A percentile compares a stretch with the other conserved stretches of the same genome.
These are phyloP conservation scores for Venturia carpophila DNA, from an alignment of 2,329 filamentous ascomycete genomes.

Conservation along the genomic window DNA sequence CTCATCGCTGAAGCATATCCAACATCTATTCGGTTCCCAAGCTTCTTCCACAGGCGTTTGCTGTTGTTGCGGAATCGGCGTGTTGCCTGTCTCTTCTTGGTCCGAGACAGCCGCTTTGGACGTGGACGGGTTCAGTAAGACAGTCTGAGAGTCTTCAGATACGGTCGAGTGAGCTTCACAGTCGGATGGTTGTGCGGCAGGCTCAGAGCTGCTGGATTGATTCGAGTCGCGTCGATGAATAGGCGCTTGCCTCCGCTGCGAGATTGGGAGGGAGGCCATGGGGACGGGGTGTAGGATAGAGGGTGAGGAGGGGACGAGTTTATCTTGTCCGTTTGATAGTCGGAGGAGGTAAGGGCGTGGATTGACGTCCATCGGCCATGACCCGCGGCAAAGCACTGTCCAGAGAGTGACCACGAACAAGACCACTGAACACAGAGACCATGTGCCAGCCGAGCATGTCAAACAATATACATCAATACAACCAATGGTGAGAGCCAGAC, in stretches of 20 bases:
- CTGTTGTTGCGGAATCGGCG: slow-evolving; percentile 14
- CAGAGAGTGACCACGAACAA: background rate
- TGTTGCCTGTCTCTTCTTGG: background rate
- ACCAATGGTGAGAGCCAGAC: too few relatives aligned
- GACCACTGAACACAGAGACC: background rate
- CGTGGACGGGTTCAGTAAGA: slow-evolving; percentile 33
- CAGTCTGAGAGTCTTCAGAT: slow-evolving; percentile 40
- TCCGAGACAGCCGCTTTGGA: slow-evolving; percentile 19
- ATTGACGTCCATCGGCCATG: background rate
- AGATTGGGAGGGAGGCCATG: slow-evolving; percentile 16
- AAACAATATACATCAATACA: background rate
- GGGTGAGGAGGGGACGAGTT: background rate
- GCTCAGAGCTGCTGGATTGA: slow-evolving; percentile 15
- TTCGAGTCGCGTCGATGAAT: slow-evolving; percentile 6
- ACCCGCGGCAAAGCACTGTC: slow-evolving; percentile 7
- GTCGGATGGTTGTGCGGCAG: slow-evolving; percentile 26
- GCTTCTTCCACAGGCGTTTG: slow-evolving; percentile 8
- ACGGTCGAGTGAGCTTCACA: slow-evolving; percentile 30
- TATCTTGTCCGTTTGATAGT: too few relatives aligned
- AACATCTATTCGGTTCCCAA: slow-evolving; percentile 47
- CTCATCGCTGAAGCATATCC: slow-evolving; percentile 62
- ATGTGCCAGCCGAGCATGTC: background rate
- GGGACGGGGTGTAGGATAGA: background rate
- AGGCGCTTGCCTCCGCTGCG: slow-evolving; percentile 10
- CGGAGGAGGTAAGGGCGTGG: too few relatives aligned